Base-by-base conservation (phyloP, 257 asterid species). In the Schizonepeta tenuifolia region DNA sequence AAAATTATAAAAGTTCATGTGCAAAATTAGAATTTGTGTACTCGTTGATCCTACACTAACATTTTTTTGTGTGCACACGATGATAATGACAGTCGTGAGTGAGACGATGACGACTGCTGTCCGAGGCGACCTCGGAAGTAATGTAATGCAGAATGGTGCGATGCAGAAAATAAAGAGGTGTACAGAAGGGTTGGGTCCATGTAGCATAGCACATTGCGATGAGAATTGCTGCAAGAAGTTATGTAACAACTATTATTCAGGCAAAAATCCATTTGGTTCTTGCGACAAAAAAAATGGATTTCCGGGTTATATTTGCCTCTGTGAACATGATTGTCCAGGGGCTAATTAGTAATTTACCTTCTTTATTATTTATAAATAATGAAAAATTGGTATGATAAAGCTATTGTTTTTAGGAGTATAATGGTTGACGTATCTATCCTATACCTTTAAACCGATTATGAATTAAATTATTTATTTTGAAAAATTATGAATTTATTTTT, bases 321-420 rank as follows among this genome's bases (percentile, higher is more conserved):
- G 73, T 8, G 5, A 14, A n/a, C 57, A 65, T n/a, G 57, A 46
- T 65, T 65, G 70, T 50, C 43, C 43, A 7, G 43, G 43, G 10
- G 11, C 43, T 5, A 31, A 31, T 31, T 31, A 31, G 7, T 31
- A 31, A 5, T 31, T 31, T 31, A 41, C 13, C 0, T 38, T 41
- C 47, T 2, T 41, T 15, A 11, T 40, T 40, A 0, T 8, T 24
- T 24, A 24, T 24, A n/a, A n/a, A n/a, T 24, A 2, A 1, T 24
- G 26, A 24, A 24, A 2, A 24, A 24, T 24, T 24, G 26, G 1
- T 24, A 24, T 24, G 2, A 24, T 24, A 24, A 24, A 24, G 26
- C 1, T 24, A 24, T 24, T 24, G 1, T 24, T 24, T 24, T 24
- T 24, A 24, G 26, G n/a, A n/a, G n/a, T n/a, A n/a, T 24, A 2